phyloP scores from a whole-genome alignment of 176 grass and related monocot genomes.

The Aegilops umbellulata region DNA sequence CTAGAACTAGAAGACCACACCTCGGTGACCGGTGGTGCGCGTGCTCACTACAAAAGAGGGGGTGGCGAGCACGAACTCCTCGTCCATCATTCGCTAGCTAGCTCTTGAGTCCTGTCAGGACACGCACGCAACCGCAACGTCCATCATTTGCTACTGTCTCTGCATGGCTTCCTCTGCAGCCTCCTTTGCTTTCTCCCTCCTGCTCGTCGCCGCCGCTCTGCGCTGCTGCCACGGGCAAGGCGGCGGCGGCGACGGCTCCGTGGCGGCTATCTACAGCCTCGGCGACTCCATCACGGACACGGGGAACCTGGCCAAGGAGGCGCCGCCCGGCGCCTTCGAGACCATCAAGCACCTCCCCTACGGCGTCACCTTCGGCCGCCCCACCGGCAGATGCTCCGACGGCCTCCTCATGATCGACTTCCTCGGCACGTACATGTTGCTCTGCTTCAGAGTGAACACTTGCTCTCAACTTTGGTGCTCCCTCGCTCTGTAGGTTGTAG shows the following conservation, averaged over 20 bases:
- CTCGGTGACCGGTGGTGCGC: too few species aligned
- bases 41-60: not conserved
- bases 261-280: constrained; percentile 84
- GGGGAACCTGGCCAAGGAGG: constrained; percentile 71
- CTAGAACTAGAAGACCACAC: too few species aligned
- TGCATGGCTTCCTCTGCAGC: constrained; percentile 45
- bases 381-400: constrained; percentile 87
- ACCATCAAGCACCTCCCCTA: constrained; percentile 77
- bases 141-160: not conserved
- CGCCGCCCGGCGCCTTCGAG: constrained; percentile 59
- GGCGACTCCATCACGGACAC: constrained; percentile 96
- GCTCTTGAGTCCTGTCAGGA: not conserved
- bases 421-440: constrained; percentile 38
- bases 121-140: too few species aligned
- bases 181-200: not conserved
- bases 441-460: too few species aligned
- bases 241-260: not conserved
- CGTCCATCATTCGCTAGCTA: not conserved
- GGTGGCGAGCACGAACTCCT: not conserved
- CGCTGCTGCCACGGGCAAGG: not conserved
- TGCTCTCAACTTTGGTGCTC: too few species aligned
- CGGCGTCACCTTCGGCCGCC: constrained; percentile 58
- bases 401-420: constrained; percentile 98
- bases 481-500: too few species aligned
- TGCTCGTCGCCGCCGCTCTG: not conserved